These are phyloP conservation scores for Poa pratensis DNA, from an alignment of 176 grass and related monocot genomes.

Conservation along the genomic window DNA sequence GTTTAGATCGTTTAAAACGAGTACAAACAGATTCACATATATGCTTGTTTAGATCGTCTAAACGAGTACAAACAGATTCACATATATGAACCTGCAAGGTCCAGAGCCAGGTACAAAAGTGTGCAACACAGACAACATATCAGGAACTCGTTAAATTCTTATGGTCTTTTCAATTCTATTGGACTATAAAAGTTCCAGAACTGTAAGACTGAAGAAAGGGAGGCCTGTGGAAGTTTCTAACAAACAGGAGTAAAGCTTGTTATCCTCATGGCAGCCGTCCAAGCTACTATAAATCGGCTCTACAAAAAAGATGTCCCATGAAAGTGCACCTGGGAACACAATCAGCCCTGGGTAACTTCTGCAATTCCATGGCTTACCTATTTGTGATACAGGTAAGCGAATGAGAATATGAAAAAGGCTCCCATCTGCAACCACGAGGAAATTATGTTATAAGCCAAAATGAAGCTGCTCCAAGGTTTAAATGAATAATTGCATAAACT, in stretches of 20 bases:
- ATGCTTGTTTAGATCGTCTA: no score
- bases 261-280: not conserved
- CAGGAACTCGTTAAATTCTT: not conserved
- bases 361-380: conserved; percentile 51
- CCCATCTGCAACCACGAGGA: conserved; percentile 79
- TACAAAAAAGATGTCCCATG: conserved; percentile 56
- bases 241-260: conserved; percentile 22
- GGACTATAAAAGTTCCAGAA: conserved; percentile 23
- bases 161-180: conserved; percentile 32
- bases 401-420: conserved; percentile 95
- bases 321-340: conserved; percentile 36
- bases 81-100: not conserved
- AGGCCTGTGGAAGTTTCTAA: not conserved
- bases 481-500: not conserved
- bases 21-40: not conserved
- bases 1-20: not conserved
- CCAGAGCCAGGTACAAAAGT: not conserved
- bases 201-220: not conserved
- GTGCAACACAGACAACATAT: not conserved
- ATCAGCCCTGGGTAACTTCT: conserved; percentile 31
- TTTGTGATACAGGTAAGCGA: conserved; percentile 94
- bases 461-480: not conserved
- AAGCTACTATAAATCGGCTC: conserved; percentile 42
- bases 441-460: conserved; percentile 19
- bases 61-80: not conserved